Conservation (phyloP, 306 rosid species). For the Mimosa bimucronata region DNA sequence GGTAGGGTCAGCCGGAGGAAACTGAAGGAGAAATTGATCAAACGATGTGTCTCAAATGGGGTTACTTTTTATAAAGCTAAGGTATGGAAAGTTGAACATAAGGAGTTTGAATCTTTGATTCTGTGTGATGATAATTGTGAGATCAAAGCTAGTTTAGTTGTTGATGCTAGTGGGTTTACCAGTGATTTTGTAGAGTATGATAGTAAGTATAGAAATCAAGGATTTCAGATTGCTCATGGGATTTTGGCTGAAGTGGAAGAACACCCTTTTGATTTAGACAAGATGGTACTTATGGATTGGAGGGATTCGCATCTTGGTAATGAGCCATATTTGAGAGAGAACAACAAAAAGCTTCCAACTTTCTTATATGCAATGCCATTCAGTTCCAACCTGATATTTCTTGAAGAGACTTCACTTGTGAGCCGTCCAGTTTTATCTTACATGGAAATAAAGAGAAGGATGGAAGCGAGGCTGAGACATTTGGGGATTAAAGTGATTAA, state of each 20-base stretch:
- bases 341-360: conserved; percentile 66
- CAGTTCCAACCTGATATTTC: conserved; percentile 65
- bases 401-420: conserved; percentile 89
- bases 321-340: conserved; percentile 62
- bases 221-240: conserved; percentile 86
- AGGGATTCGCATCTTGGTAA: conserved; percentile 76
- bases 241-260: conserved; percentile 75
- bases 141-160: conserved; percentile 65
- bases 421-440: conserved; percentile 72
- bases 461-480: conserved; percentile 87
- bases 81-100: conserved; percentile 64
- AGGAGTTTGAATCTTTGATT: conserved; percentile 59
- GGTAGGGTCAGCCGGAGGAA: conserved; percentile 68
- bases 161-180: conserved; percentile 87
- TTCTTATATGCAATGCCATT: conserved; percentile 95
- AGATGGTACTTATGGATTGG: conserved; percentile 70
- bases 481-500: conserved; percentile 74
- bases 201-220: conserved; percentile 58
- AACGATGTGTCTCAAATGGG: conserved; percentile 62
- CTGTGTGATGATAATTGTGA: conserved; percentile 65
- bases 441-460: conserved; percentile 63
- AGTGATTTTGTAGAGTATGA: conserved; percentile 52
- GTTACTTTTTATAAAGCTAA: conserved; percentile 71
- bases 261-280: conserved; percentile 82
- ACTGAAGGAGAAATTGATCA: conserved; percentile 54